Evolutionary conservation across 306 rosid species (phyloP), one percentile per base, ranked within the genome.

Genomic region (Acacia melanoxylon): DNA sequence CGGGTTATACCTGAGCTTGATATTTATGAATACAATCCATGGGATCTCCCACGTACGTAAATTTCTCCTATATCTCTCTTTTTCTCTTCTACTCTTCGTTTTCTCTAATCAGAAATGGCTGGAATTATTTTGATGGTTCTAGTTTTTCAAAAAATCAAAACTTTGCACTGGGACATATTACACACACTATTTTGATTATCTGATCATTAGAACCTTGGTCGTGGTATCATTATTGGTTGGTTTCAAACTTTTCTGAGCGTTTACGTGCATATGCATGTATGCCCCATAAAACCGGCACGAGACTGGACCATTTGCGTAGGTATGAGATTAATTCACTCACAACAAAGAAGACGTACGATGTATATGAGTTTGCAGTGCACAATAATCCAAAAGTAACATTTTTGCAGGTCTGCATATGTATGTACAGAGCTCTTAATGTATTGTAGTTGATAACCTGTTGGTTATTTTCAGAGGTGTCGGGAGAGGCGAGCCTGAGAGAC

Each of bases 21-120:
- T 76, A 90, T 95, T 1, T 91, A 95, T 25, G 94, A 85, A 2
- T 91, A 63, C 61, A 85, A 83, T 81, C 97, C 97, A 10, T 89
- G 88, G 33, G 87, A 94, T 59, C 97, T 94, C 72, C 97, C 97
- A 86, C 93, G 97, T 94, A 94, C 94, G 97, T 94, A 94, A 62
- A 63, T 14, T 63, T 63, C 69, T 14, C 7, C 20, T 4, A 24
- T 25, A 0, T 2, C 40, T 14, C 40, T 63, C 69, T 6, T 6
- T 31, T 16, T 15, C 42, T 29, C 40, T 6, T 24, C 5, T 27
- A 29, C n/a, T 14, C 35, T 63, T 63, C 4, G 10, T 7, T 63
- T 15, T 29, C 19, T 29, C 41, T 4, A 14, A 63, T 31, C 20
- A 63, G 2, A 25, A 62, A 62, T 29, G 68, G 35, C 25, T 61